Conservation (phyloP, 257 asterid genomes). For the Thymus mandschuricus region DNA sequence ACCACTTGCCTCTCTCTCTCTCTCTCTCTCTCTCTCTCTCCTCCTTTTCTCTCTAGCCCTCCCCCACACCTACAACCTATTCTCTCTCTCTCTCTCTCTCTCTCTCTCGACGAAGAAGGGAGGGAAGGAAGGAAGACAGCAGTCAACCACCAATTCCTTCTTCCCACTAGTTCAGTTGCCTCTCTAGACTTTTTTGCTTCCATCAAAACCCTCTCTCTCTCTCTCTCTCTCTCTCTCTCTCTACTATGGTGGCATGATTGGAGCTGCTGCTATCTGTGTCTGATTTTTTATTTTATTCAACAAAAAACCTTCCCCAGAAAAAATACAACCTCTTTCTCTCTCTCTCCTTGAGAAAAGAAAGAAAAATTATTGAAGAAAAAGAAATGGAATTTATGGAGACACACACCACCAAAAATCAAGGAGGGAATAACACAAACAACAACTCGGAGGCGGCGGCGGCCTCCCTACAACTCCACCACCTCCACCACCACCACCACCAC, state of each 20-base stretch:
- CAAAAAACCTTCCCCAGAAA: not conserved
- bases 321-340: conserved; percentile 18
- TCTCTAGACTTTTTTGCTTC: conserved; percentile 26
- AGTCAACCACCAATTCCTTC: conserved; percentile 72
- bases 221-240: too few relatives aligned
- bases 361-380: not conserved
- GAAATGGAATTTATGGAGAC: conserved; percentile 60
- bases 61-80: not conserved
- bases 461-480: conserved; percentile 48
- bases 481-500: conserved; percentile 46
- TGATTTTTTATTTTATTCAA: conserved; percentile 25
- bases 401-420: conserved; percentile 41
- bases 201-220: conserved; percentile 30
- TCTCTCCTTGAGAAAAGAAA: not conserved
- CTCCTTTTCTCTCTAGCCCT: conserved; percentile 33
- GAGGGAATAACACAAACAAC: conserved; percentile 12
- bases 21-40: conserved; percentile 26
- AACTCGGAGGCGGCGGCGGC: conserved; percentile 39
- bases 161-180: conserved; percentile 35
- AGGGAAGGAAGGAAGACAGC: conserved; percentile 44
- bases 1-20: conserved; percentile 45
- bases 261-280: not conserved
- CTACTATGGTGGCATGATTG: conserved; percentile 38
- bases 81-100: conserved; percentile 23
- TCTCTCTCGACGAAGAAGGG: conserved; percentile 17